Conservation (phyloP, 2,329 filamentous ascomycete species). For the Magnaporthales sp. region DNA sequence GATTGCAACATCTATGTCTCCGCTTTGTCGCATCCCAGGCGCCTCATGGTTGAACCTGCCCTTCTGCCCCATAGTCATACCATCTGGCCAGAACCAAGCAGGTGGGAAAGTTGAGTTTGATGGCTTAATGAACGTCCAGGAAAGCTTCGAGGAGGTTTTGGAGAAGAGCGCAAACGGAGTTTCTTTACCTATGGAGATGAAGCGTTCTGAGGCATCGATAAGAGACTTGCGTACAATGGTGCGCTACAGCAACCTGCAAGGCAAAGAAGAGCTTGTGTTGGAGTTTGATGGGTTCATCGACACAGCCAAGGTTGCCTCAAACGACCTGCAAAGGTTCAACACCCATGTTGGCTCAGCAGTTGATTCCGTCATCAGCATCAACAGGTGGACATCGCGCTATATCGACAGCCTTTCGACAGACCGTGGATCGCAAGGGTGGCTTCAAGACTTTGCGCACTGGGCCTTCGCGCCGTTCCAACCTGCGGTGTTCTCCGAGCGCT, state of each 20-base stretch:
- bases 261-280: constrained; percentile 60
- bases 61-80: constrained; percentile 42
- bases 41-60: constrained; percentile 51
- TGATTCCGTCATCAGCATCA: constrained; percentile 66
- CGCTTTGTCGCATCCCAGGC: constrained; percentile 63
- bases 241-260: constrained; percentile 57
- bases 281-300: constrained; percentile 73
- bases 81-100: constrained; percentile 7
- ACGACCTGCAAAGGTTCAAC: constrained; percentile 67
- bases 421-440: constrained; percentile 13
- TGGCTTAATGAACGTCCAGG: constrained; percentile 64
- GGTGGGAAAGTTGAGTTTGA: constrained; percentile 53
- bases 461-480: constrained; percentile 56
- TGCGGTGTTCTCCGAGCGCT: constrained; percentile 47
- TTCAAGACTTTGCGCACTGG: constrained; percentile 33
- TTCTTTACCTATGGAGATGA: constrained; percentile 69
- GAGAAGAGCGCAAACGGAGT: constrained; percentile 57
- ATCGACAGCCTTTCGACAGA: constrained; percentile 50
- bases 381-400: constrained; percentile 64
- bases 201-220: constrained; percentile 64
- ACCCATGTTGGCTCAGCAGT: constrained; percentile 65
- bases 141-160: constrained; percentile 68
- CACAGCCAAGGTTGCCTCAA: constrained; percentile 53
- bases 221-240: constrained; percentile 68
- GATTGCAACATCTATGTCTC: constrained; percentile 53